A percentile compares a stretch with the other conserved stretches of the same genome.
phyloP scores from a whole-genome alignment of 192 early-diverging fungal genomes.

The Phlyctochytrium bullatum region DNA sequence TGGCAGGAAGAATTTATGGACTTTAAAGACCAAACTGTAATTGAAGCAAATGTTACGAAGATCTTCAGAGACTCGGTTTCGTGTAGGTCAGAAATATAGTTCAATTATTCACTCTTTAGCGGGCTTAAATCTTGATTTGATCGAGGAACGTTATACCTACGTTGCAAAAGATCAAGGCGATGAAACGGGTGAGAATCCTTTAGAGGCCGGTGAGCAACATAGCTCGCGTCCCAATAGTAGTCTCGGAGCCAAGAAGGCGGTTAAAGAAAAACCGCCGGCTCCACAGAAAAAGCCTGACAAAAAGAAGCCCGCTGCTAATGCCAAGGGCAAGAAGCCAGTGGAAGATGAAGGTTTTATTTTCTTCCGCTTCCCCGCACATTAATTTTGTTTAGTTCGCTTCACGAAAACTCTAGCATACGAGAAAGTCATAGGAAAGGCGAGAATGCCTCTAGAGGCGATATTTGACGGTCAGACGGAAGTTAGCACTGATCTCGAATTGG shows the following conservation, averaged over 20 bases:
- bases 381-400: slow-evolving; percentile 6
- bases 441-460: slow-evolving; percentile 1
- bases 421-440: neutral
- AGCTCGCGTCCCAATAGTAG: neutral
- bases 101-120: neutral
- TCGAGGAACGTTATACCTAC: neutral
- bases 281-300: neutral
- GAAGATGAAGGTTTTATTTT: slow-evolving; percentile 16
- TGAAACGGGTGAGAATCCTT: neutral
- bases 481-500: slow-evolving; percentile 11
- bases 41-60: slow-evolving; percentile 11
- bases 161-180: neutral
- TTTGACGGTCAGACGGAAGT: slow-evolving; percentile 17
- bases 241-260: neutral
- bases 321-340: neutral
- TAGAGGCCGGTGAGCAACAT: neutral
- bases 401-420: slow-evolving; percentile 6
- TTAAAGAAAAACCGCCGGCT: neutral
- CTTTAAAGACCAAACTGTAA: neutral
- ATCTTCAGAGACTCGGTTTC: slow-evolving; percentile 7
- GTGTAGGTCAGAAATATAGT: neutral
- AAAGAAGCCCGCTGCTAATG: slow-evolving; percentile 9
- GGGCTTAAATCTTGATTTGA: neutral
- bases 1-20: slow-evolving; percentile 21
- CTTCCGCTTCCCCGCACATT: neutral